Evolutionary conservation across 164 flowering plant species (phyloP), one percentile per base, ranked within the genome.

Genomic region (Akebia trifoliata): DNA sequence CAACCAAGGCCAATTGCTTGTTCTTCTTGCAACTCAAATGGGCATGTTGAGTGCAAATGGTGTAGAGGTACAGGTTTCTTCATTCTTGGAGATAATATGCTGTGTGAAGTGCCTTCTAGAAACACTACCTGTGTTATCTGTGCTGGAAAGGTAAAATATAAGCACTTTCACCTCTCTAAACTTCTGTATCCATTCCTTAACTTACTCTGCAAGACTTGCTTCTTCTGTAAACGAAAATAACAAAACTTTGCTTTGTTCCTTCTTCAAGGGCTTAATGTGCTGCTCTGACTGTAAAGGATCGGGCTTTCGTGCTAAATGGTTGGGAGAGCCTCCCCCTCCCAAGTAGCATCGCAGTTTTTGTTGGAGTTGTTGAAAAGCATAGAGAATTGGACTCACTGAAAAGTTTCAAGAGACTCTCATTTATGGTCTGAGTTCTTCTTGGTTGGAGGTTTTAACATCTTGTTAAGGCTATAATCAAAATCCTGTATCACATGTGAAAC

Each of bases 31-130:
- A 61, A 80, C 63, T 78, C 96, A 30, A 80, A 82, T 18, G 98
- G 98, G 11, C 76, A 76, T 65, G 82, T 93, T 10, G 98, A 93
- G 66, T 90, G 98, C 79, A 84, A 93, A 70, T 93, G 98, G 97
- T 93, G 97, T 60, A 71, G 68, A 28, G 98, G 98, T 32, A 89
- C 98, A 18, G 97, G 95, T 29, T 93, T 89, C 75, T 93, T 93
- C 62, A 81, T 93, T 28, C 74, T 93, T 43, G 98, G 98, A 12
- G 88, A 93, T 61, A 90, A 87, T 72, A 89, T 89, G 95, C 95
- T 92, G 35, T 92, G 97, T 50, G 77, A 87, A 80, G 94, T 87
- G 20, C 94, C 90, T 45, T 89, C 96, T 8, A 80, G 84, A 65
- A 85, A 78, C 77, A 81, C 85, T 6, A 76, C 67, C 45, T 93